Evolutionary conservation across 2,329 filamentous ascomycete species (phyloP).

Genomic region (Cercospora zeae-maydis): DNA sequence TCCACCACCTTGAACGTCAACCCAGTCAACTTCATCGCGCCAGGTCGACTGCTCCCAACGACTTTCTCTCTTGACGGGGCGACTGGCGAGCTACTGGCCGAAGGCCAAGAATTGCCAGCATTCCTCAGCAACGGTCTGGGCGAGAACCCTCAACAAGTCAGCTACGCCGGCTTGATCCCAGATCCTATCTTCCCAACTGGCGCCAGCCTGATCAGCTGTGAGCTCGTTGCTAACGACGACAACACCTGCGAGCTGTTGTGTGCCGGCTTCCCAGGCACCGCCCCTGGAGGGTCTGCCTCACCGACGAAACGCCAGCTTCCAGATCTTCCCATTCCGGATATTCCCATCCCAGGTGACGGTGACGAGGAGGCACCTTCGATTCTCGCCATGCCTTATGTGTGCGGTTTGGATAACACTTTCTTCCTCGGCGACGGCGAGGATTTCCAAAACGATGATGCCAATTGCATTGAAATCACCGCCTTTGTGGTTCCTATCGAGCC

Average conservation of each 20-base stretch:
- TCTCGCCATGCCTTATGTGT: neutral
- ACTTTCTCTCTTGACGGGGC: neutral
- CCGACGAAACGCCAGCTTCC: too few relatives aligned
- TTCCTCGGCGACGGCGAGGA: neutral
- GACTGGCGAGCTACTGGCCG: neutral
- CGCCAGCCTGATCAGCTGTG: neutral
- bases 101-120: neutral
- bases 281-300: neutral
- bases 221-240: neutral
- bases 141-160: neutral
- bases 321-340: too few relatives aligned
- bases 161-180: neutral
- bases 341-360: neutral
- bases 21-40: neutral
- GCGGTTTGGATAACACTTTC: neutral
- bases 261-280: neutral
- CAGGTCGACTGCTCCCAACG: neutral
- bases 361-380: neutral
- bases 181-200: neutral
- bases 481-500: neutral
- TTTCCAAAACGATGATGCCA: neutral
- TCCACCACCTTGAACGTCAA: neutral
- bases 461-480: neutral
- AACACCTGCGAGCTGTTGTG: neutral
- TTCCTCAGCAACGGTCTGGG: neutral